phyloP scores from a whole-genome alignment of 495 filamentous ascomycete genomes.

The Aspergillus saccharolyticus region DNA sequence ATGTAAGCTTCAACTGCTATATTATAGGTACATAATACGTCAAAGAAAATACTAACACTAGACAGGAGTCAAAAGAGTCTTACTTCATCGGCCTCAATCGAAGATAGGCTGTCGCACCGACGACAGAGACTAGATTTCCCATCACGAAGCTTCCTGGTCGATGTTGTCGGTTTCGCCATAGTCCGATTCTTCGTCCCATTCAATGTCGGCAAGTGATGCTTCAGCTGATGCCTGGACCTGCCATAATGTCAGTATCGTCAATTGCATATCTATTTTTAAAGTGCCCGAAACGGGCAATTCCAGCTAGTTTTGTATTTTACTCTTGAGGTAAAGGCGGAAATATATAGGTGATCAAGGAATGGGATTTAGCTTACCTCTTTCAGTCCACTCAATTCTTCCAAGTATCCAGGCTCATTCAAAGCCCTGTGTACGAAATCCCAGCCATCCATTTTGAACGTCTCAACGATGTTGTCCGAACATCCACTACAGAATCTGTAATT shows the following conservation, averaged over 20 bases:
- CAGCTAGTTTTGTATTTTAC: no score
- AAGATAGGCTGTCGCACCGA: no score
- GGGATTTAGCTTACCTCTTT: conserved; percentile 59
- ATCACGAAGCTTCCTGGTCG: background rate
- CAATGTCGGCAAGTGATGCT: conserved; percentile 53
- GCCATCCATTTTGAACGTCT: conserved; percentile 64
- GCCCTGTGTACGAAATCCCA: conserved; percentile 90
- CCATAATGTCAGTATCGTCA: conserved; percentile 20
- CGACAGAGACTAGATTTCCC: background rate
- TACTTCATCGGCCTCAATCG: conserved; percentile 77
- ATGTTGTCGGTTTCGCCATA: conserved; percentile 33
- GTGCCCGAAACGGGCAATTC: background rate
- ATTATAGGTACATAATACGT: background rate
- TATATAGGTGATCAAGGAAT: background rate
- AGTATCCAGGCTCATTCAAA: conserved; percentile 76
- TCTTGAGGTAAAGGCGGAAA: background rate
- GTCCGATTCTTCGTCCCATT: conserved; percentile 57
- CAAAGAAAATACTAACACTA: conserved; percentile 9
- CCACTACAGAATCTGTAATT: conserved; percentile 91
- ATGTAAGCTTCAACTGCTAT: conserved; percentile 47
- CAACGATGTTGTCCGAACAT: conserved; percentile 71
- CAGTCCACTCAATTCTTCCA: conserved; percentile 85
- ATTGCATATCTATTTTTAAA: background rate
- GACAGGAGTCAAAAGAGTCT: conserved; percentile 82
- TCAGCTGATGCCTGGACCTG: conserved; percentile 74